These are phyloP conservation scores for Ambispora gerdemannii DNA, from an alignment of 192 early-diverging fungal genomes.

Conservation along the genomic window DNA sequence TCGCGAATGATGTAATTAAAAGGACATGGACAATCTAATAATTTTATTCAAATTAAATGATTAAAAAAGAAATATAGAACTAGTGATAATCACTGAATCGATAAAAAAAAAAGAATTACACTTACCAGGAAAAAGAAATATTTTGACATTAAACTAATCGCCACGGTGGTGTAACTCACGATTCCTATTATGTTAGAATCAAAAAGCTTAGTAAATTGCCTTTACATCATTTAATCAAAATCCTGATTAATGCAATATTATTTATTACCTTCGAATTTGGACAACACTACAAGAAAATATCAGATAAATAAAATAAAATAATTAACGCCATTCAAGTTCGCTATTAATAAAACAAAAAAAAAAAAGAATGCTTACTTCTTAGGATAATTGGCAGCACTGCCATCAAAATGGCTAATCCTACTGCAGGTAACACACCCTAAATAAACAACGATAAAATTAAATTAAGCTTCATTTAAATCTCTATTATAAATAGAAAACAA, in stretches of 20 bases:
- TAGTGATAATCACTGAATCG: not conserved
- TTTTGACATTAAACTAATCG: constrained; percentile 40
- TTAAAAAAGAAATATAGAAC: constrained; percentile 8
- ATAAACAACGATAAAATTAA: constrained; percentile 53
- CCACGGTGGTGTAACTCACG: constrained; percentile 4
- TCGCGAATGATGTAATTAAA: constrained; percentile 70
- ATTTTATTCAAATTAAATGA: not conserved
- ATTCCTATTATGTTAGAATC: not conserved
- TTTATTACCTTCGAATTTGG: constrained; percentile 52
- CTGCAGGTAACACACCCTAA: constrained; percentile 74
- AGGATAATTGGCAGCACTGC: constrained; percentile 64
- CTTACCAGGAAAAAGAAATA: constrained; percentile 77
- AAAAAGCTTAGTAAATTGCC: no score
- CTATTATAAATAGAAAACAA: no score
- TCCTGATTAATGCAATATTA: no score
- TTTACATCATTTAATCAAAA: no score
- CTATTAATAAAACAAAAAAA: not conserved
- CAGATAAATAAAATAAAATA: not conserved
- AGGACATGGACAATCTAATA: constrained; percentile 72
- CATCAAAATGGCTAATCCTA: constrained; percentile 69
- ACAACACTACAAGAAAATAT: constrained; percentile 39
- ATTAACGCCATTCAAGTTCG: not conserved
- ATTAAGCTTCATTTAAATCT: no score
- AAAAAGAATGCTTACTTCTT: constrained; percentile 38
- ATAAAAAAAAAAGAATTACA: constrained; percentile 10